phyloP scores from a whole-genome alignment of 495 filamentous ascomycete genomes.

The Xylaria scruposa region DNA sequence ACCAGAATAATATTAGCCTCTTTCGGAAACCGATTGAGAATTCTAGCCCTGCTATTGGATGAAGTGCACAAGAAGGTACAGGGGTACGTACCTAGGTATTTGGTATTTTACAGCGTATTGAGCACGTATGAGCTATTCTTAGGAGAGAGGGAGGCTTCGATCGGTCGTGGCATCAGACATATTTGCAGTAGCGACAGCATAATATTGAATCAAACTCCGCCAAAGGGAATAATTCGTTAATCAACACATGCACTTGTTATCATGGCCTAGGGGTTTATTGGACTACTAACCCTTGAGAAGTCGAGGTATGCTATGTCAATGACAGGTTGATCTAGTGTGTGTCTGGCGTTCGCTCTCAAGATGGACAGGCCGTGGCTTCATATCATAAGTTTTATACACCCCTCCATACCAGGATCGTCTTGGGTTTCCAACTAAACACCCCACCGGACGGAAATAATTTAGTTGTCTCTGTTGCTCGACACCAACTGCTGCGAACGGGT shows the following conservation, averaged over 20 bases:
- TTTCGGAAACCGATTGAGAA: constrained; percentile 16
- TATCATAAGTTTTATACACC: constrained; percentile 15
- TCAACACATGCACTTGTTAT: background rate
- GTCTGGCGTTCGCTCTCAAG: constrained; percentile 1
- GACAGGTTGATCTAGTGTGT: background rate
- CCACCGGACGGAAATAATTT: constrained; percentile 1
- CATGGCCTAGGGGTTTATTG: constrained; percentile 1
- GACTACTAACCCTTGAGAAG: background rate
- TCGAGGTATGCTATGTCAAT: constrained; percentile 7
- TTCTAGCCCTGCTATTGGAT: background rate
- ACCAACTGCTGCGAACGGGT: background rate
- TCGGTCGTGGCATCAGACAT: background rate
- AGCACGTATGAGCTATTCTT: constrained; percentile 18
- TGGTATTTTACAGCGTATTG: background rate
- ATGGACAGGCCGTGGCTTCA: background rate
- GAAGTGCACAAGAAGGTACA: too few relatives aligned
- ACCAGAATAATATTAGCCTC: constrained; percentile 17
- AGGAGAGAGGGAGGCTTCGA: background rate
- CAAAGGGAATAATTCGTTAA: background rate
- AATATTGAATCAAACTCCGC: background rate
- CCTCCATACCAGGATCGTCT: background rate
- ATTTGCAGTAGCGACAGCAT: background rate
- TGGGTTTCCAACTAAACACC: background rate
- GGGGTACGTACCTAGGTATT: background rate
- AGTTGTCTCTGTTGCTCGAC: background rate